phyloP scores from a whole-genome alignment of 2,329 filamentous ascomycete genomes.

The Beauveria sp. region DNA sequence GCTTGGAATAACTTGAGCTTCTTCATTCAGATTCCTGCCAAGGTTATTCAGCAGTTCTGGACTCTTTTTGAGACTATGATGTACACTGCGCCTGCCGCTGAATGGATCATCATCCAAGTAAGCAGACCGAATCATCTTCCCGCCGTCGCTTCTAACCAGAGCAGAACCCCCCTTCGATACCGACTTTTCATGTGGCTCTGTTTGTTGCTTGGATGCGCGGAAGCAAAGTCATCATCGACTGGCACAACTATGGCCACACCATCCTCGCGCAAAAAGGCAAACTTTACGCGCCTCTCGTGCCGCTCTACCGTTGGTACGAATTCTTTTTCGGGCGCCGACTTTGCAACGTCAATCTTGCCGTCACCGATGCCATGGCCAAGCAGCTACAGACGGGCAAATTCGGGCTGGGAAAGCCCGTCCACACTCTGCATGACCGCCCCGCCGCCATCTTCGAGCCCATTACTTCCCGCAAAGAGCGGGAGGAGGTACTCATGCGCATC shows the following conservation, averaged over 20 bases:
- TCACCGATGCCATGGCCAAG: conserved; percentile 80
- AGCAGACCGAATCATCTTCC: conserved; percentile 11
- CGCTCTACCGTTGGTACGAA: conserved; percentile 72
- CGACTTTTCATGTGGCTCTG: conserved; percentile 71
- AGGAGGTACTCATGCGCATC: conserved; percentile 56
- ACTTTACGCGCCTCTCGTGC: conserved; percentile 66
- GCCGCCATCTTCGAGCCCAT: conserved; percentile 74
- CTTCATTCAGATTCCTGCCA: conserved; percentile 68
- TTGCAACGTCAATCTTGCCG: conserved; percentile 68
- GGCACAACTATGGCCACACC: conserved; percentile 98
- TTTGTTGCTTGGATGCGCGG: conserved; percentile 68
- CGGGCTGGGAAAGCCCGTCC: conserved; percentile 53
- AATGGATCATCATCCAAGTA: conserved; percentile 81
- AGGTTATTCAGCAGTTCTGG: conserved; percentile 75
- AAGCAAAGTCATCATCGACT: conserved; percentile 82
- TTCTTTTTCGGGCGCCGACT: conserved; percentile 60
- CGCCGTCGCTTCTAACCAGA: not conserved
- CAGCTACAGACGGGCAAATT: conserved; percentile 61
- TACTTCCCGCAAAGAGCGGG: conserved; percentile 35
- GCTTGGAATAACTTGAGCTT: conserved; percentile 68
- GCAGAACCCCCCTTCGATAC: conserved; percentile 91
- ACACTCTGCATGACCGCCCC: conserved; percentile 80
- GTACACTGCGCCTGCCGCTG: conserved; percentile 64
- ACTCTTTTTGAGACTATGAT: conserved; percentile 64
- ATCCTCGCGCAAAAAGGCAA: conserved; percentile 61